phyloP scores from a whole-genome alignment of 2,329 filamentous ascomycete genomes.

The Pseudophaeomoniella oleicola region DNA sequence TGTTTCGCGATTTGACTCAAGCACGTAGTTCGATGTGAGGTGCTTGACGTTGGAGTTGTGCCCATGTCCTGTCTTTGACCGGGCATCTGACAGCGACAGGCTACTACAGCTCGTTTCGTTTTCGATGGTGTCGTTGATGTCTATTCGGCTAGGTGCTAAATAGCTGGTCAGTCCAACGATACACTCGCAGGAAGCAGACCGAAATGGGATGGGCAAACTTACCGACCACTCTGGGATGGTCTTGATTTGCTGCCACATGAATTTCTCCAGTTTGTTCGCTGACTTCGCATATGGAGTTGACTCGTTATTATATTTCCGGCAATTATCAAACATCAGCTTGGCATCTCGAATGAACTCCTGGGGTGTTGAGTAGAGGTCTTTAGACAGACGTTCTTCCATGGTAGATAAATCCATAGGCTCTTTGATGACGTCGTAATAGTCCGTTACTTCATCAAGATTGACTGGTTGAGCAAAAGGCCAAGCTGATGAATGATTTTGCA shows the following conservation, averaged over 20 bases:
- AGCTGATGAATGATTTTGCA: conserved; percentile 82
- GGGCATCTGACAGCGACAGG: too few relatives aligned
- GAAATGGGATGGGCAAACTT: conserved; percentile 14
- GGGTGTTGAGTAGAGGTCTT: conserved; percentile 77
- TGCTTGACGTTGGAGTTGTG: too few relatives aligned
- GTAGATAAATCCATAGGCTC: conserved; percentile 93
- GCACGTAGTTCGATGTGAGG: too few relatives aligned
- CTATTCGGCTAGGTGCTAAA: not conserved
- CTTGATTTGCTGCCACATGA: conserved; percentile 87
- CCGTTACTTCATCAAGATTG: conserved; percentile 89
- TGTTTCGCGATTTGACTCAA: too few relatives aligned
- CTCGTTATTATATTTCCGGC: conserved; percentile 91
- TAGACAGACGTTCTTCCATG: conserved; percentile 91
- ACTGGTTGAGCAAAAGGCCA: conserved; percentile 95
- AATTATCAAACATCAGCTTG: conserved; percentile 84
- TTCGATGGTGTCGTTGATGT: too few relatives aligned
- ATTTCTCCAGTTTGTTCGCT: conserved; percentile 84
- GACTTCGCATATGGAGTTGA: conserved; percentile 90
- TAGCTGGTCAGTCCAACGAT: too few relatives aligned
- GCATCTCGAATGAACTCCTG: conserved; percentile 89
- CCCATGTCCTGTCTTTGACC: too few relatives aligned
- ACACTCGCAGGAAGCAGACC: too few relatives aligned
- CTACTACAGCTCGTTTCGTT: too few relatives aligned
- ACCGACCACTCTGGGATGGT: conserved; percentile 84
- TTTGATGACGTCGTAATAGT: conserved; percentile 97